Base-by-base conservation (phyloP, 2,329 filamentous ascomycete genomes). In the Aschersonia sp. region DNA sequence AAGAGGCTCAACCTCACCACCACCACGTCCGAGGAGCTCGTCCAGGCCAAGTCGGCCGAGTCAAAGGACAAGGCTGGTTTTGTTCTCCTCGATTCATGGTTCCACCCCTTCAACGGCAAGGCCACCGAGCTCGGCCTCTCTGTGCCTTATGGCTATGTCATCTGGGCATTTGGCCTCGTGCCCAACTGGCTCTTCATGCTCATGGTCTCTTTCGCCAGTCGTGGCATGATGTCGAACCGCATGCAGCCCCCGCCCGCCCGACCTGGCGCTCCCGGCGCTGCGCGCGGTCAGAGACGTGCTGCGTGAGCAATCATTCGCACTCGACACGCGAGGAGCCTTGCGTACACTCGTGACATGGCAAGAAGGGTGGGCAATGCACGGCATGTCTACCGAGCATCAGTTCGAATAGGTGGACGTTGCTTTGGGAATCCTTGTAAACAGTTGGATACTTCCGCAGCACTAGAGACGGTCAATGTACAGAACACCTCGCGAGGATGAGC, bases 181-280 rank as follows among this genome's bases (percentile, higher is more conserved):
- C 76, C 85, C 49, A 79, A 81, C 69, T 90, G 85, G 85, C 66
- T 78, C 48, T 80, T 87, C 59, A 89, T 90, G 85, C 72, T 90
- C 55, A 61, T 77, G 45, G 72, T 90, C 56, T 85, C 81, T 47
- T 79, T 89, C 61, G 58, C 83, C 53, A 87, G 80, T 72, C 75
- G 85, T 60, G 76, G 71, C 49, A 75, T 89, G 64, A 87, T 89
- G 85, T 57, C 58, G 44, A 63, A 61, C 54, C 65, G 65, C 43
- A 62, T 67, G 58, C 55, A 51, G 8, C 45, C 50, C 30, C 47
- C 44, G 29, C 35, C 42, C 11, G 35, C 22, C 22, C 22, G 22
- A 2, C 22, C 22, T 49, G 46, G 44, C 30, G 51, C 50, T 12
- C 33, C 46, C 44, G 50, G 44, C 12, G 39, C 10, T 43, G 14